These are phyloP conservation scores for Oenanthe sinensis DNA, from an alignment of 129 eudicot genomes.

Conservation along the genomic window DNA sequence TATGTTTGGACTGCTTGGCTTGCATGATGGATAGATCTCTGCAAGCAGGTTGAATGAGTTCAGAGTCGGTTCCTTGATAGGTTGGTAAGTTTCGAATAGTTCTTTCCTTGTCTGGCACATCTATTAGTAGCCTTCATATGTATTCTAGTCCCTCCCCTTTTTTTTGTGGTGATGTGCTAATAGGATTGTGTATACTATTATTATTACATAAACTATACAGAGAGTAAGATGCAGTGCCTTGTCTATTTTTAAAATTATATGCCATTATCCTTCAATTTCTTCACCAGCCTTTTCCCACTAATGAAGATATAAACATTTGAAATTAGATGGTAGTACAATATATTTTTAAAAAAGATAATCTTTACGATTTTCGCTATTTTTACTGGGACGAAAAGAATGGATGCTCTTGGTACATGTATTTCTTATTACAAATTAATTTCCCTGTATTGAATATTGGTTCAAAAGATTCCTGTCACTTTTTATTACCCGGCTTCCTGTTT, in stretches of 20 bases:
- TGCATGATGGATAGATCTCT: conserved; percentile 6
- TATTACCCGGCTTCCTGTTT: background rate
- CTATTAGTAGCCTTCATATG: background rate
- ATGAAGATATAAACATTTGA: background rate
- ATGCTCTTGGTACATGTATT: background rate
- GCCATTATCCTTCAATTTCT: background rate
- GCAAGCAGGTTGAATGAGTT: conserved; percentile 12
- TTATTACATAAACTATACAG: background rate
- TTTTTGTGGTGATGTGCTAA: background rate
- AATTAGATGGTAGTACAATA: background rate
- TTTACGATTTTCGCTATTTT: background rate
- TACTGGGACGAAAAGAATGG: background rate
- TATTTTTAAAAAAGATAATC: background rate
- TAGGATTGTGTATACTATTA: background rate
- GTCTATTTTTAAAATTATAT: background rate
- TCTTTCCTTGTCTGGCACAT: background rate
- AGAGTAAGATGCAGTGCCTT: background rate
- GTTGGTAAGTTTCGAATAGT: conserved; percentile 9
- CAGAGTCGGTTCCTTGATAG: conserved; percentile 1
- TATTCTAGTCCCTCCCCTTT: background rate
- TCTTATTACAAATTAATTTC: background rate
- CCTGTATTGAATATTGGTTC: background rate
- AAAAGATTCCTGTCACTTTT: background rate
- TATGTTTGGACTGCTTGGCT: conserved; percentile 9
- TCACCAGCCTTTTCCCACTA: background rate